These are phyloP conservation scores for Boletus sp. DNA, from an alignment of 1,284 basidiomycete species.

Conservation along the genomic window DNA sequence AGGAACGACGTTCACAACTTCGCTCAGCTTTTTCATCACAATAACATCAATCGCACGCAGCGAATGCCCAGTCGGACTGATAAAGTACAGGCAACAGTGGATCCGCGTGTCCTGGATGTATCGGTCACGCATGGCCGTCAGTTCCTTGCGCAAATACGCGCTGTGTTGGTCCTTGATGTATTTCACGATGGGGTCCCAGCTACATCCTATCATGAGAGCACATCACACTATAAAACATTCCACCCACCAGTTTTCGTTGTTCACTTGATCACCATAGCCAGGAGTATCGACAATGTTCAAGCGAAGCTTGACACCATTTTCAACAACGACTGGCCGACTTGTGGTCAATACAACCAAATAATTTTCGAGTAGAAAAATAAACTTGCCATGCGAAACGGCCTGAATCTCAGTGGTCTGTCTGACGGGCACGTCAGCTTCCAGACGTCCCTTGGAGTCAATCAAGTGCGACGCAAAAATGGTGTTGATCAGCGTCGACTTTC, in stretches of 20 bases:
- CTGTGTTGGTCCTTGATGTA: constrained; percentile 99
- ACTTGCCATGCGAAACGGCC: constrained; percentile 87
- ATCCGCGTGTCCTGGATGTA: constrained; percentile 98
- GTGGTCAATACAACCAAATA: constrained; percentile 7
- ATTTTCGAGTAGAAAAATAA: not conserved
- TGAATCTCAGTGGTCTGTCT: constrained; percentile 97
- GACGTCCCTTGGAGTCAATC: constrained; percentile 94
- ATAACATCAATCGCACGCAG: constrained; percentile 93
- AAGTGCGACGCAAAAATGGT: constrained; percentile 98
- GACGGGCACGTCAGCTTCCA: constrained; percentile 82
- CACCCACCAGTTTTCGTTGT: constrained; percentile 95
- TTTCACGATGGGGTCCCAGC: constrained; percentile 98
- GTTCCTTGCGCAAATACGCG: constrained; percentile 96
- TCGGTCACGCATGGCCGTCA: constrained; percentile 97
- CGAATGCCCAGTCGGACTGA: constrained; percentile 94
- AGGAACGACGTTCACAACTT: constrained; percentile 98
- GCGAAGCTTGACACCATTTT: constrained; percentile 92
- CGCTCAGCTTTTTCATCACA: constrained; percentile 97
- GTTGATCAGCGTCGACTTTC: constrained; percentile 98
- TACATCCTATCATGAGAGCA: constrained; percentile 30
- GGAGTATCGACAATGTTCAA: constrained; percentile 99
- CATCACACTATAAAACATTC: constrained; percentile 1
- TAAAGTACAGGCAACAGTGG: constrained; percentile 98
- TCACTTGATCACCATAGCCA: constrained; percentile 97
- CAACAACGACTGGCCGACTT: constrained; percentile 73